A percentile compares a stretch with the other conserved stretches of the same genome.
phyloP scores from a whole-genome alignment of 768 basidiomycete genomes.

The Trichaptum fuscoviolaceum region DNA sequence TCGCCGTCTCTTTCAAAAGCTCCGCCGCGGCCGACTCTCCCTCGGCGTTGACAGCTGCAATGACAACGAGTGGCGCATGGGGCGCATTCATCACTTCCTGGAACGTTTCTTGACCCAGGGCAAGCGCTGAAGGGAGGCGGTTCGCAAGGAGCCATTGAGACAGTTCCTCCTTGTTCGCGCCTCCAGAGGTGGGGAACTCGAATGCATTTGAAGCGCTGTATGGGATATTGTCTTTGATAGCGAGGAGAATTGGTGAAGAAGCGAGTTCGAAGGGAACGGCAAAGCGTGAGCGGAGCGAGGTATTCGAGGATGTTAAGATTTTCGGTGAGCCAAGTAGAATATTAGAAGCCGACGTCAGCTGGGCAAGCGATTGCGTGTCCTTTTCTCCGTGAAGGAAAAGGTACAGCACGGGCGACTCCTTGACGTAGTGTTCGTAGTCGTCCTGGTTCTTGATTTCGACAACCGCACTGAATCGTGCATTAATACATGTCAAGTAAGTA shows the following conservation, averaged over 20 bases:
- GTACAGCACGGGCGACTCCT: constrained; percentile 50
- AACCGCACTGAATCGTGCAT: constrained; percentile 26
- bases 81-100: constrained; percentile 81
- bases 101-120: constrained; percentile 77
- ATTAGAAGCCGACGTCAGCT: constrained; percentile 53
- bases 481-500: constrained; percentile 6
- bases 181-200: constrained; percentile 22
- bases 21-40: constrained; percentile 38
- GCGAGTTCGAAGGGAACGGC: constrained; percentile 14
- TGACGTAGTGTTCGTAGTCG: constrained; percentile 36
- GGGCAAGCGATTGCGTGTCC: constrained; percentile 29
- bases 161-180: constrained; percentile 28
- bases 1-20: constrained; percentile 46
- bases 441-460: constrained; percentile 33
- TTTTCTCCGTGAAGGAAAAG: constrained; percentile 45
- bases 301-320: constrained; percentile 36
- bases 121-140: constrained; percentile 65
- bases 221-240: constrained; percentile 54
- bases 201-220: constrained; percentile 42
- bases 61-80: constrained; percentile 69
- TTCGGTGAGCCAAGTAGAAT: constrained; percentile 44
- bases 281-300: constrained; percentile 29
- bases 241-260: constrained; percentile 59
- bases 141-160: constrained; percentile 58
- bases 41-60: constrained; percentile 46